Conservation (phyloP, 768 basidiomycete genomes). For the Hydnum rufescens region DNA sequence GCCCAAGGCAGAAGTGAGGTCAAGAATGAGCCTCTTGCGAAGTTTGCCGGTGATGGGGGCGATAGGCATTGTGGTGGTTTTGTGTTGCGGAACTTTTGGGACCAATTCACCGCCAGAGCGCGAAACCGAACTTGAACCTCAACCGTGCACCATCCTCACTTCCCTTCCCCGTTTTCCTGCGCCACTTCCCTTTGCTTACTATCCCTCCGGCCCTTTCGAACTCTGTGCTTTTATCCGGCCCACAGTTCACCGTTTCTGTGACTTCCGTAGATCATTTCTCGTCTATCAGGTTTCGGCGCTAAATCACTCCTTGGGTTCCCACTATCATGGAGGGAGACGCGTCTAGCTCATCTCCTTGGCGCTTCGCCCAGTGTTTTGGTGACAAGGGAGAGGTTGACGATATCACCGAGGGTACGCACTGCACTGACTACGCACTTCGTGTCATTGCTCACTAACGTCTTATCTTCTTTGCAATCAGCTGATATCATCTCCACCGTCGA, state of each 20-base stretch:
- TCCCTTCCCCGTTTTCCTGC: neutral
- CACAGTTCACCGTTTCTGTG: too few species aligned
- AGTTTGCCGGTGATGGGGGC: slow-evolving; percentile 86
- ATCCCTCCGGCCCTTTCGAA: neutral
- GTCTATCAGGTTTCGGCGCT: too few species aligned
- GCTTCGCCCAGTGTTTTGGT: slow-evolving; percentile 99
- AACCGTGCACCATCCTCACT: neutral
- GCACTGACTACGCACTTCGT: neutral
- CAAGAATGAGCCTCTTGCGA: slow-evolving; percentile 82
- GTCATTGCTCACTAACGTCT: neutral
- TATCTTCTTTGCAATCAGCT: slow-evolving; percentile 31
- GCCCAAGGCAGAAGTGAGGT: slow-evolving; percentile 53
- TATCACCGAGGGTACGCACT: slow-evolving; percentile 75
- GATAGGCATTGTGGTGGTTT: slow-evolving; percentile 41
- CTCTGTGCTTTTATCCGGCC: too few species aligned
- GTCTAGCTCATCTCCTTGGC: slow-evolving; percentile 71
- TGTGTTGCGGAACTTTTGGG: slow-evolving; percentile 10
- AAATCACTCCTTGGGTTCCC: too few species aligned
- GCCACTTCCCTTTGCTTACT: neutral
- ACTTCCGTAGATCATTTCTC: too few species aligned
- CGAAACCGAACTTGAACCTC: neutral
- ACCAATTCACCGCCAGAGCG: neutral
- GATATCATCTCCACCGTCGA: slow-evolving; percentile 99
- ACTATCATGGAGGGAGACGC: slow-evolving; percentile 60
- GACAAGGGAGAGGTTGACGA: slow-evolving; percentile 99